Percentiles rank a stretch among this genome's conserved stretches.
Evolutionary conservation across 768 basidiomycete genomes (phyloP).

Genomic region (Rhodotorula kratochvilovae): DNA sequence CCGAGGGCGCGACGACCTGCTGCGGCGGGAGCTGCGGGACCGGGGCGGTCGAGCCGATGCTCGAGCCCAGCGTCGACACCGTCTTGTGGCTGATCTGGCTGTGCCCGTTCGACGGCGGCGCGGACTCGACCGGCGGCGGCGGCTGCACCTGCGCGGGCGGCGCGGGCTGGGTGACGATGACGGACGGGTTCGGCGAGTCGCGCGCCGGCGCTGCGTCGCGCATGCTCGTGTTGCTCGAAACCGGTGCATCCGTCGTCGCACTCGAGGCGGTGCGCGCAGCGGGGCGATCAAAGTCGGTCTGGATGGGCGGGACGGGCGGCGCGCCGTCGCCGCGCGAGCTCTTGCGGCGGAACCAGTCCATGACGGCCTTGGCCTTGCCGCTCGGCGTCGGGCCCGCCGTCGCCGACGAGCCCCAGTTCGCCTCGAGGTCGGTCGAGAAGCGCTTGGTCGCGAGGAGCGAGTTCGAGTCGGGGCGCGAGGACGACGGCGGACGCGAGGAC

Average conservation of each 20-base stretch:
- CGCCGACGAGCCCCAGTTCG: slow-evolving; percentile 15
- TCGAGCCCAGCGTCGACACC: background rate
- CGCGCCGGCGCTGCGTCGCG: slow-evolving; percentile 15
- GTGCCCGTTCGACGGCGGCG: slow-evolving; percentile 20
- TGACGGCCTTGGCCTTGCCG: slow-evolving; percentile 88
- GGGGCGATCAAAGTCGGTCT: slow-evolving; percentile 36
- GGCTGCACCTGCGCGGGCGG: background rate
- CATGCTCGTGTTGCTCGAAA: background rate
- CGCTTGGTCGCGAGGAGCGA: slow-evolving; percentile 5
- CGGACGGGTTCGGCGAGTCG: slow-evolving; percentile 34
- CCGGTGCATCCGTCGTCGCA: background rate
- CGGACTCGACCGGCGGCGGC: slow-evolving; percentile 16
- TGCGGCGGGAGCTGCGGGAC: background rate
- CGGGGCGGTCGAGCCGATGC: background rate
- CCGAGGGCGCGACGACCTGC: slow-evolving; percentile 19
- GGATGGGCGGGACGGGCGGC: background rate
- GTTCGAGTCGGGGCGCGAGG: background rate
- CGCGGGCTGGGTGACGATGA: slow-evolving; percentile 6
- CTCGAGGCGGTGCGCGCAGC: no score
- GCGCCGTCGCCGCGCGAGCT: slow-evolving; percentile 36
- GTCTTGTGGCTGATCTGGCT: slow-evolving; percentile 23
- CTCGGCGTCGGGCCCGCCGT: slow-evolving; percentile 50
- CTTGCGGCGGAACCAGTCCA: slow-evolving; percentile 85
- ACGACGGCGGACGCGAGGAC: background rate
- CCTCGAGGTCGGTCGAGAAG: slow-evolving; percentile 31